Evolutionary conservation across 768 basidiomycete genomes (phyloP), one percentile per base, ranked within the genome.

Genomic region (Coprinopsis sp.): DNA sequence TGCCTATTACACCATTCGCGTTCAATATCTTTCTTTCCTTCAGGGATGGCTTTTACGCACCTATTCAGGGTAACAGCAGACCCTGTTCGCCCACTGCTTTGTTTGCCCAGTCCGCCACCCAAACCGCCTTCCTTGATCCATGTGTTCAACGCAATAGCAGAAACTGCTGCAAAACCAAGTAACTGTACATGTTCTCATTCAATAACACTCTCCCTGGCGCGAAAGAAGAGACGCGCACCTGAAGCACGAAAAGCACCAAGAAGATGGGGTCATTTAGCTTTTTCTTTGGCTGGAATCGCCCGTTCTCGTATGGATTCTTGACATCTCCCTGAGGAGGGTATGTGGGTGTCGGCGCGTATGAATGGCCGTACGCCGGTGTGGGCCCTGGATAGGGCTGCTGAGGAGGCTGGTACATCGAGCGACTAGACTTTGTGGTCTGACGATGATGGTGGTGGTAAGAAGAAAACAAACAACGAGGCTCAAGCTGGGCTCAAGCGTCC

Each of bases 181-280:
- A 87, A 67, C 85, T 86, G 51, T 3, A 37, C 3, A 6, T 33
- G 21, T 7, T 6, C 30, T 22, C n/a, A 10, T 48, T 30, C 10
- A 16, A 34, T 10, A 37, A 19, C 33, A 16, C 6, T 25, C n/a
- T 18, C 21, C 4, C 25, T 13, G 11, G 18, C 13, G 10, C 14
- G 10, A 36, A 8, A n/a, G 18, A 11, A 31, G 28, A 23, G 21
- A 23, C 0, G 51, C 65, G 29, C 45, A 88, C 82, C 66, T 85
- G 80, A 1, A 81, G 66, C n/a, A 91, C 61, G 65, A 87, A 91
- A 28, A 90, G 58, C 6, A 87, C 58, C 12, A 89, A 67, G 59
- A 87, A 80, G 41, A 87, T 67, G 2, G 81, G 79, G 62, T 91
- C 88, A 47, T 89, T 87, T 25, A 88, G 65, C 50, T 68, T 74